phyloP scores from a whole-genome alignment of 495 filamentous ascomycete species.

The Xylaria castorea region DNA sequence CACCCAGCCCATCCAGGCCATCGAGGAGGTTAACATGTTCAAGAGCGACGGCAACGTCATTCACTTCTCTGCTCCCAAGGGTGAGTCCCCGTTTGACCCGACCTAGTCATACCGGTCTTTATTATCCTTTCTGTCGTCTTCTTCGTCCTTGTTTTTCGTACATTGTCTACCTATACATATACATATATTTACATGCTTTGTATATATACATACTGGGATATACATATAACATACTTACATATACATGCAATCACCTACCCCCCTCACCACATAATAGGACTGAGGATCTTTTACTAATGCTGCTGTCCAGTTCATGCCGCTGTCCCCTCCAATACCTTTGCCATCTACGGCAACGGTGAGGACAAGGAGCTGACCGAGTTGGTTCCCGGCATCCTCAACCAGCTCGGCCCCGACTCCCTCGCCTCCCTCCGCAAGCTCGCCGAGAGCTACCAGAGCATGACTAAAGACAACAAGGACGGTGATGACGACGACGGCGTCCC shows the following conservation, averaged over 20 bases:
- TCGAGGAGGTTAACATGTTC: constrained; percentile 99
- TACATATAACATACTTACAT: not conserved
- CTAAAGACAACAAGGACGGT: constrained; percentile 89
- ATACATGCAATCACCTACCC: not conserved
- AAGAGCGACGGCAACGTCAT: constrained; percentile 99
- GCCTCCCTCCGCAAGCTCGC: constrained; percentile 97
- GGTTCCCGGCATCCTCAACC: constrained; percentile 98
- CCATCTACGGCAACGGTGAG: constrained; percentile 97
- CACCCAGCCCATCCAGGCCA: constrained; percentile 95
- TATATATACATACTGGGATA: not conserved
- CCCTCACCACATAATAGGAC: not conserved
- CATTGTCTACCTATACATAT: not conserved
- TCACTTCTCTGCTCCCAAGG: constrained; percentile 96
- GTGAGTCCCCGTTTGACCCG: constrained; percentile 57
- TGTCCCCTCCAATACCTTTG: constrained; percentile 95
- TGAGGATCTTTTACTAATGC: not conserved
- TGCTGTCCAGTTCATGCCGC: constrained; percentile 81
- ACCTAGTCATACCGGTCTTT: not conserved
- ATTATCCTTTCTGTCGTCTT: not conserved
- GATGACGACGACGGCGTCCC: constrained; percentile 89
- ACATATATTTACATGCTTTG: not conserved
- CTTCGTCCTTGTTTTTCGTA: not conserved
- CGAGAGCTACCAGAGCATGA: constrained; percentile 99
- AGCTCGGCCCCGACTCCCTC: constrained; percentile 97
- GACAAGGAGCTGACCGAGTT: constrained; percentile 99